A percentile compares a stretch with the other conserved stretches of the same genome.
phyloP scores from a whole-genome alignment of 176 grass and related monocot genomes.

The Urochloa ruziziensis region DNA sequence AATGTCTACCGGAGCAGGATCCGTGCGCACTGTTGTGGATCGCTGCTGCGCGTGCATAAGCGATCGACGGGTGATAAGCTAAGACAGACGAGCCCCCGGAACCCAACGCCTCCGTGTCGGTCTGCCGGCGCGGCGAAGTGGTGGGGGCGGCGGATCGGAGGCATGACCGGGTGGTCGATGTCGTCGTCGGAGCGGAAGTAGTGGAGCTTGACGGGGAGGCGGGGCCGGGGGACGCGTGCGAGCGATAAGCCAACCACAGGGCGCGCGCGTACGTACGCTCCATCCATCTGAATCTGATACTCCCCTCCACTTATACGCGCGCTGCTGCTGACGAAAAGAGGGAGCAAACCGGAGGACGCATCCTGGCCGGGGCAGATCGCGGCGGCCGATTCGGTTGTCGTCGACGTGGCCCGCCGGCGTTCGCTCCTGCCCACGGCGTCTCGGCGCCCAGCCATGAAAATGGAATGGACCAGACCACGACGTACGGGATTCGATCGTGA shows the following conservation, averaged over 20 bases:
- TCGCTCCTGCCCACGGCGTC: not conserved
- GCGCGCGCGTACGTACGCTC: conserved; percentile 1
- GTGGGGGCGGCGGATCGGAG: not conserved
- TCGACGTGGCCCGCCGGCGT: conserved; percentile 32
- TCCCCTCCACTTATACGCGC: conserved; percentile 36
- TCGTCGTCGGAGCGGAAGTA: conserved; percentile 29
- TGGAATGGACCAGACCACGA: not conserved
- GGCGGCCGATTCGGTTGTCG: not conserved
- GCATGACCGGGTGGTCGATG: conserved; percentile 33
- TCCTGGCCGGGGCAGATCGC: conserved; percentile 10
- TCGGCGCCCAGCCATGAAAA: not conserved
- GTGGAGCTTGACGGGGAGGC: conserved; percentile 35
- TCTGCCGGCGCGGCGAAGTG: conserved; percentile 14
- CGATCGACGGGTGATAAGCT: no score
- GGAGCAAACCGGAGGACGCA: not conserved
- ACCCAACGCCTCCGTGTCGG: conserved; percentile 37
- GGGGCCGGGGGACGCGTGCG: conserved; percentile 19
- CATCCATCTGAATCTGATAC: no score
- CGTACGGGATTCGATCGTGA: not conserved
- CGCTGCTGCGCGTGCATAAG: no score
- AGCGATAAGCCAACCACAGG: conserved; percentile 43
- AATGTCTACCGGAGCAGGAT: conserved; percentile 45
- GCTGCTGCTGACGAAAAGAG: not conserved
- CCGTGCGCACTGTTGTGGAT: not conserved
- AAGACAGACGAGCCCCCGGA: conserved; percentile 31